phyloP scores from a whole-genome alignment of 1,284 basidiomycete genomes.

The Rhodotorula sp. region DNA sequence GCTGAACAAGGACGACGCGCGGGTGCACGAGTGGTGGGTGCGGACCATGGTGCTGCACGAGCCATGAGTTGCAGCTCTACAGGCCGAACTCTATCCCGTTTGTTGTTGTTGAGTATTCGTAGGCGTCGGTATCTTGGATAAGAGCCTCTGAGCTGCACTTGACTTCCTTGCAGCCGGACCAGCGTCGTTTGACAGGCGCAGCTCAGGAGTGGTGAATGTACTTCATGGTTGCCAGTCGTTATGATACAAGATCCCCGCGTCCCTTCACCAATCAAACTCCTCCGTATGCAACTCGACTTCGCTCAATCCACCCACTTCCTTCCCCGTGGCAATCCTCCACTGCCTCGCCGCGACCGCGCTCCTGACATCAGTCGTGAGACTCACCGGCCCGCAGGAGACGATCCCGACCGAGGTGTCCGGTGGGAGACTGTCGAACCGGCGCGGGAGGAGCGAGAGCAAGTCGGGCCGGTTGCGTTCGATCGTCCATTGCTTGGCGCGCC shows the following conservation, averaged over 20 bases:
- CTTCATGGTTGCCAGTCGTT: too few species aligned
- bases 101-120: too few species aligned
- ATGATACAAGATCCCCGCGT: too few species aligned
- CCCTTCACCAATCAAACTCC: slow-evolving; percentile 41
- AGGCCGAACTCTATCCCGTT: too few species aligned
- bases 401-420: slow-evolving; percentile 19
- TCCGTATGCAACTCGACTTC: slow-evolving; percentile 42
- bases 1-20: slow-evolving; percentile 70
- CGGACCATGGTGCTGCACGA: slow-evolving; percentile 21
- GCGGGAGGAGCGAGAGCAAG: slow-evolving; percentile 2
- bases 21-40: slow-evolving; percentile 71
- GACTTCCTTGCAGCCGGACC: too few species aligned
- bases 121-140: too few species aligned
- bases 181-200: too few species aligned
- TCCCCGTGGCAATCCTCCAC: slow-evolving; percentile 43
- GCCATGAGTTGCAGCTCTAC: not conserved
- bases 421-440: slow-evolving; percentile 3
- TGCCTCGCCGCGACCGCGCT: slow-evolving; percentile 51
- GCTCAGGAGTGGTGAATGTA: too few species aligned
- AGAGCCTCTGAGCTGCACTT: too few species aligned
- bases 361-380: slow-evolving; percentile 50
- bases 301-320: slow-evolving; percentile 4
- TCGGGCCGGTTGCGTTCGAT: slow-evolving; percentile 7
- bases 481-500: slow-evolving; percentile 9
- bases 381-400: slow-evolving; percentile 49